A percentile compares a stretch with the other conserved stretches of the same genome.
phyloP scores from a whole-genome alignment of 2,329 filamentous ascomycete species.

The Sordariomycetes sp. region DNA sequence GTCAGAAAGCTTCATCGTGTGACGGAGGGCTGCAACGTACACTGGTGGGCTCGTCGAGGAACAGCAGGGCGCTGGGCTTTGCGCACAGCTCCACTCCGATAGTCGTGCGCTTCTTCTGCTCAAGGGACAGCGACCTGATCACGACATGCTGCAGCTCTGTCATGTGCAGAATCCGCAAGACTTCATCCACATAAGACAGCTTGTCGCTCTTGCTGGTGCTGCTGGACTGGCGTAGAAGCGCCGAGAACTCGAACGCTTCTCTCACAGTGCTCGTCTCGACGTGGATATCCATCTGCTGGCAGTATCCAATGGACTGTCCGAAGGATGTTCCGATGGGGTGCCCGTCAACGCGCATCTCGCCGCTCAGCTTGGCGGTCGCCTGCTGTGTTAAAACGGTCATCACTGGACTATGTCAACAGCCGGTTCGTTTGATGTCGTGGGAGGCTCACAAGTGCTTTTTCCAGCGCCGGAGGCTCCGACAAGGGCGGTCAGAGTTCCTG shows the following conservation, averaged over 20 bases:
- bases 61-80: slow-evolving; percentile 43
- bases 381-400: slow-evolving; percentile 6
- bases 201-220: slow-evolving; percentile 46
- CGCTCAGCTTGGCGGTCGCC: slow-evolving; percentile 45
- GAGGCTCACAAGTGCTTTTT: slow-evolving; percentile 52
- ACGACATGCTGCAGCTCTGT: slow-evolving; percentile 56
- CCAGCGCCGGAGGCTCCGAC: slow-evolving; percentile 41
- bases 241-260: slow-evolving; percentile 44
- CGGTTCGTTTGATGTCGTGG: background rate
- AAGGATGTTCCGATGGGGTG: slow-evolving; percentile 54
- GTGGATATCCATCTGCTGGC: slow-evolving; percentile 55
- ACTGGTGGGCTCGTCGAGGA: slow-evolving; percentile 31
- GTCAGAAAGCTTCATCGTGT: background rate
- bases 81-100: slow-evolving; percentile 45
- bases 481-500: slow-evolving; percentile 56
- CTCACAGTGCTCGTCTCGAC: slow-evolving; percentile 44
- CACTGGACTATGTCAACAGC: background rate
- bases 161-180: slow-evolving; percentile 59
- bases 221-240: slow-evolving; percentile 46
- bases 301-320: slow-evolving; percentile 58
- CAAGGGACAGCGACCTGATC: slow-evolving; percentile 43
- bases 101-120: slow-evolving; percentile 38
- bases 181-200: slow-evolving; percentile 51
- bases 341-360: slow-evolving; percentile 59
- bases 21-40: background rate